Percentiles rank a stretch among this genome's conserved stretches.
Evolutionary conservation across 2,329 filamentous ascomycete genomes (phyloP).

Genomic region (Xylaria sp.): DNA sequence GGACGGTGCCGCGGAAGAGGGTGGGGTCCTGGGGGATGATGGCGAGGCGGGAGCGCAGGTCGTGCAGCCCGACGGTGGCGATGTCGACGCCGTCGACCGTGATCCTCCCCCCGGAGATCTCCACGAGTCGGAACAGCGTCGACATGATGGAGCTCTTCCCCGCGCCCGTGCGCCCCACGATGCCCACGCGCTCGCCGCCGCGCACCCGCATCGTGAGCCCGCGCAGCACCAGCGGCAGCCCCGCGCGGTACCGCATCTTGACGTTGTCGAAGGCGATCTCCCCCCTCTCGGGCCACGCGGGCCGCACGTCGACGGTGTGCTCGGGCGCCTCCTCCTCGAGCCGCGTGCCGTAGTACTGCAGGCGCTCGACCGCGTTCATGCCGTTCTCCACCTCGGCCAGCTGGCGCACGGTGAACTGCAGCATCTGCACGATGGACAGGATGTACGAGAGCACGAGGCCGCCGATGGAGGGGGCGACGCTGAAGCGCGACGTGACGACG

Average conservation of each 20-base stretch:
- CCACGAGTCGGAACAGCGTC: slow-evolving; percentile 76
- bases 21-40: slow-evolving; percentile 88
- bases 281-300: slow-evolving; percentile 83
- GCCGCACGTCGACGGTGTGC: slow-evolving; percentile 71
- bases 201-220: slow-evolving; percentile 72
- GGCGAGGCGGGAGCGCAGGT: slow-evolving; percentile 73
- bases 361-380: slow-evolving; percentile 94
- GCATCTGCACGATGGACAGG: slow-evolving; percentile 88
- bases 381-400: slow-evolving; percentile 95
- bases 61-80: slow-evolving; percentile 71
- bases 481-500: slow-evolving; percentile 88
- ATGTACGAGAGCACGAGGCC: slow-evolving; percentile 94
- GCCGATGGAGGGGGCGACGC: slow-evolving; percentile 79
- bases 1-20: slow-evolving; percentile 78
- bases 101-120: slow-evolving; percentile 64
- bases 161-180: slow-evolving; percentile 80
- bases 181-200: slow-evolving; percentile 78
- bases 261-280: slow-evolving; percentile 77
- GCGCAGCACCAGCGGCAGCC: slow-evolving; percentile 72
- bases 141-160: slow-evolving; percentile 86
- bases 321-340: slow-evolving; percentile 89
- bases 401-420: slow-evolving; percentile 93
- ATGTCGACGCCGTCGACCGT: slow-evolving; percentile 71
- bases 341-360: slow-evolving; percentile 85
- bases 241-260: slow-evolving; percentile 75